A percentile compares a stretch with the other conserved stretches of the same genome.
Evolutionary conservation across 345 rosid species (phyloP).

Genomic region (Linum usitatissimum): DNA sequence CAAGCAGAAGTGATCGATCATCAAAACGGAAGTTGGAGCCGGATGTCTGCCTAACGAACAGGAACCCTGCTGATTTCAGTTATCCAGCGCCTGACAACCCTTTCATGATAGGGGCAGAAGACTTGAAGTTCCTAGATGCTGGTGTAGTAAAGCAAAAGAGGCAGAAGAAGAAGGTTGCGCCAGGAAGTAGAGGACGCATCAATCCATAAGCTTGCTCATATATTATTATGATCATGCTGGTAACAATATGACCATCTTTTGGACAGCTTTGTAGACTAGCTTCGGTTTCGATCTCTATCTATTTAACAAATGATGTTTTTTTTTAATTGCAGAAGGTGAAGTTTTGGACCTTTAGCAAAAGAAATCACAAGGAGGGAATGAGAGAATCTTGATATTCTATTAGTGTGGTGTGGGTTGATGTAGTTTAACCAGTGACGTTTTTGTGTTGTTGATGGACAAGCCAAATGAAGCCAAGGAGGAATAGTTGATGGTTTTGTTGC

Average conservation of each 20-base stretch:
- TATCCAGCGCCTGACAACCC: constrained; percentile 49
- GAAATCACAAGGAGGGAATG: neutral
- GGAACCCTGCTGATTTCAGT: constrained; percentile 94
- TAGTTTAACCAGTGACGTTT: neutral
- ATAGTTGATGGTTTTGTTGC: neutral
- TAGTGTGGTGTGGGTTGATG: neutral
- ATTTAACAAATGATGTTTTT: neutral
- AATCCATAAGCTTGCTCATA: neutral
- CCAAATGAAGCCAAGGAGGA: neutral
- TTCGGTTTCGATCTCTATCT: neutral
- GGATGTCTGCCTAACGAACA: constrained; percentile 46
- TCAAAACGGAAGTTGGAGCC: constrained; percentile 24
- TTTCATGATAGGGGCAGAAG: constrained; percentile 53
- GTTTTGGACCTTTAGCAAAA: neutral
- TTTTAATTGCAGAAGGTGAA: neutral
- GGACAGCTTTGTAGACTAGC: neutral
- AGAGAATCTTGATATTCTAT: neutral
- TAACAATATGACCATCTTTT: neutral
- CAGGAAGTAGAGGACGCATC: constrained; percentile 18
- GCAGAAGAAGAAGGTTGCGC: constrained; percentile 36
- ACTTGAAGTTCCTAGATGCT: constrained; percentile 28
- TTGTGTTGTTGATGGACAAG: neutral
- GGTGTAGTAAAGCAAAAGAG: constrained; percentile 27
- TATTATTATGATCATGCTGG: neutral
- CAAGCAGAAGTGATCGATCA: constrained; percentile 19